Conservation (phyloP, 345 rosid species). For the Mercurialis annua region DNA sequence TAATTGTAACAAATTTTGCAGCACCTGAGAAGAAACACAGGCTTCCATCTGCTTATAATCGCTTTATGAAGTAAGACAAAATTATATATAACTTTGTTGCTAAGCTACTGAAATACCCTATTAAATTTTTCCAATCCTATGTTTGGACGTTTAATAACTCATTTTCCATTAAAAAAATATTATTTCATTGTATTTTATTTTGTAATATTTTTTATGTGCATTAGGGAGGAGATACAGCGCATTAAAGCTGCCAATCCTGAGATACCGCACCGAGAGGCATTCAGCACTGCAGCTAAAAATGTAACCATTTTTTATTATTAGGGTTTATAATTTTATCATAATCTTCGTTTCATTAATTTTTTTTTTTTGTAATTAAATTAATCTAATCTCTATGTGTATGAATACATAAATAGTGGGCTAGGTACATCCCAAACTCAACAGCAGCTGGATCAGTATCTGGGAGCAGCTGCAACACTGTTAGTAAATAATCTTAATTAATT, state of each 20-base stretch:
- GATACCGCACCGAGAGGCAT: constrained; percentile 95
- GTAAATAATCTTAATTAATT: constrained; percentile 8
- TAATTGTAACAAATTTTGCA: constrained; percentile 21
- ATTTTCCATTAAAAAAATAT: no score
- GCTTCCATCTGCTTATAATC: constrained; percentile 97
- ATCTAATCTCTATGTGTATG: background rate
- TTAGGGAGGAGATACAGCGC: constrained; percentile 96
- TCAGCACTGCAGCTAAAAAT: constrained; percentile 94
- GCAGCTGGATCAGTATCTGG: constrained; percentile 54
- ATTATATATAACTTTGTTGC: background rate
- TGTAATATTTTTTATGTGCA: background rate
- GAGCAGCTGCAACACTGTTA: constrained; percentile 44
- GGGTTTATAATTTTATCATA: background rate
- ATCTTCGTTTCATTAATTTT: background rate
- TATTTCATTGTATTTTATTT: no score
- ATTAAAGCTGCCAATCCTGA: constrained; percentile 94
- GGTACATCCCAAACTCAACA: constrained; percentile 81
- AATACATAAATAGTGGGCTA: constrained; percentile 63
- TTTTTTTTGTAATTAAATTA: background rate
- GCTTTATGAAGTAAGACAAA: constrained; percentile 83
- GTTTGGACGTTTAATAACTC: no score
- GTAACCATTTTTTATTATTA: constrained; percentile 30
- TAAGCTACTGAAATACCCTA: no score
- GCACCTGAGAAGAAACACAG: constrained; percentile 99
- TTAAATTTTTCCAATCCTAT: no score